Evolutionary conservation across 352 stramenopile species (phyloP), one percentile per base, ranked within the genome.

Genomic region (Phytophthora agathidicida): DNA sequence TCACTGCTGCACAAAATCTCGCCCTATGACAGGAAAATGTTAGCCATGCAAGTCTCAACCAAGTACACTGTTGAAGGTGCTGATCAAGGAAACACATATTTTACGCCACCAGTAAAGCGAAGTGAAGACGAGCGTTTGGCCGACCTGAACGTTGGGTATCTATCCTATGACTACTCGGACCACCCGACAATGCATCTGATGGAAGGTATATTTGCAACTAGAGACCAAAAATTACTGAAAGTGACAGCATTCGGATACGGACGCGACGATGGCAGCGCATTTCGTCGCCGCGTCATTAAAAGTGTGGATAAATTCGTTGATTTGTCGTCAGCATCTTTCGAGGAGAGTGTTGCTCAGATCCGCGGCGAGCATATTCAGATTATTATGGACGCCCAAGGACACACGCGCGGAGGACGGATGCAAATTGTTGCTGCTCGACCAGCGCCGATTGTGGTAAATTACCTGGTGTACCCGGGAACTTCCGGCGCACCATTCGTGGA

Each of bases 381-480:
- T 51, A 27, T 92, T 14, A 89, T 96, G 65, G 87, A 96, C 39
- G 76, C 87, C 3, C 87, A 96, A 73, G 87, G 83, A 13, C 81
- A 89, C 50, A 94, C 85, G 3, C 73, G 75, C 1, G 71, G 87
- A 24, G 69, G 50, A 8, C 72, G 85, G 7, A 69, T 74, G 33
- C 48, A 75, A 57, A 81, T 96, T 54, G 60, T 74, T 20, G 83
- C 80, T 5, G 49, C 52, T 19, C 61, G 71, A 14, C 77, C 81
- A 14, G 81, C 85, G 11, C 67, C 71, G 7, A 74, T 96, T 28
- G 71, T 92, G 45, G 82, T 93, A 10, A 93, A 88, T 65, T 96
- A 92, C 56, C 68, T 96, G 11, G 83, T 92, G 26, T 96, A 87
- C 43, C 87, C 87, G 1, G 87, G 87, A 31, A 94, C 85, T 6